Conservation (phyloP, 495 filamentous ascomycete genomes). For the Penicillium simplicissimum region DNA sequence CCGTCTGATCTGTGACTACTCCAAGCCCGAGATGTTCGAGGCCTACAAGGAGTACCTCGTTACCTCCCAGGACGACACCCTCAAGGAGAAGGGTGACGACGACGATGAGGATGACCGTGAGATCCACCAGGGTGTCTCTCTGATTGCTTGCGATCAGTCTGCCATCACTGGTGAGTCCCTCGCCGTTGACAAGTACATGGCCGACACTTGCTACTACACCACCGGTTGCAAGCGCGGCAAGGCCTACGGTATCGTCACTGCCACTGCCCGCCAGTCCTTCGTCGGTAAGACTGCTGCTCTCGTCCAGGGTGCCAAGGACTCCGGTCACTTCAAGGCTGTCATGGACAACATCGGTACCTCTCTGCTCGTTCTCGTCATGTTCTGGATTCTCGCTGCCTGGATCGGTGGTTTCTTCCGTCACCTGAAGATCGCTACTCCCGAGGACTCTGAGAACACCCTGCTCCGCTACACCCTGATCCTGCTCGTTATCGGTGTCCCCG, state of each 20-base stretch:
- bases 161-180: conserved; percentile 79
- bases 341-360: conserved; percentile 80
- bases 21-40: conserved; percentile 67
- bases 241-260: conserved; percentile 65
- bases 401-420: conserved; percentile 77
- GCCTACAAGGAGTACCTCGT: conserved; percentile 68
- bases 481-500: conserved; percentile 71
- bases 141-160: conserved; percentile 70
- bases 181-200: conserved; percentile 77
- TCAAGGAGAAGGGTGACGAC: conserved; percentile 63
- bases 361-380: conserved; percentile 69
- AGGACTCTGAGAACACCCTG: conserved; percentile 52
- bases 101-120: conserved; percentile 57
- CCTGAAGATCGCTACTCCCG: conserved; percentile 64
- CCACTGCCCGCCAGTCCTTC: conserved; percentile 67
- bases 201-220: conserved; percentile 70
- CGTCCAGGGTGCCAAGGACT: conserved; percentile 69
- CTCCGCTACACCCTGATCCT: conserved; percentile 69
- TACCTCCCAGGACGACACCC: conserved; percentile 56
- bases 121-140: conserved; percentile 60
- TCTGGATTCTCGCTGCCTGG: conserved; percentile 71
- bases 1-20: conserved; percentile 75
- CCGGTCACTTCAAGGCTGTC: conserved; percentile 79
- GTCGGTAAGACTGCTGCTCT: conserved; percentile 71
- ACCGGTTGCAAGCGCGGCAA: conserved; percentile 79